Conservation (phyloP, 1,284 basidiomycete species). For the Kwoniella shivajii region DNA sequence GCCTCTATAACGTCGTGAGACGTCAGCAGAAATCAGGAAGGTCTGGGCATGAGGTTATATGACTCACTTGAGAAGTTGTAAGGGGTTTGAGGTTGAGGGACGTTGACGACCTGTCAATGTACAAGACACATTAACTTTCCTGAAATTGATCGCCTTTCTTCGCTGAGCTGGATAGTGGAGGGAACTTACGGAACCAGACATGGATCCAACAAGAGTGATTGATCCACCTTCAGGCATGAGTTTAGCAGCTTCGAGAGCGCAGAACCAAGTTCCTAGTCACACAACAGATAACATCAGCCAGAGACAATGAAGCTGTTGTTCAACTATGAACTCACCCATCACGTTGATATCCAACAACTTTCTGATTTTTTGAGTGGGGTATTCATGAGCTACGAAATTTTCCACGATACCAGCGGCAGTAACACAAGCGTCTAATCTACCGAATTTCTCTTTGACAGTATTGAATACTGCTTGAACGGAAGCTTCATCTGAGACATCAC, state of each 20-base stretch:
- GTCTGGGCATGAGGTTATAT: not conserved
- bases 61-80: constrained; percentile 83
- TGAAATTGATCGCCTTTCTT: not conserved
- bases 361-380: constrained; percentile 79
- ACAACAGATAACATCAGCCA: not conserved
- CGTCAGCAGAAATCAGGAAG: not conserved
- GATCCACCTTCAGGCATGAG: constrained; percentile 67
- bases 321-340: constrained; percentile 68
- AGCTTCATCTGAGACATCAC: constrained; percentile 83
- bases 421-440: constrained; percentile 81
- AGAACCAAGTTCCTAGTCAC: constrained; percentile 68
- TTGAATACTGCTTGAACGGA: constrained; percentile 74
- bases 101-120: constrained; percentile 70
- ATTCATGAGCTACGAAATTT: constrained; percentile 88
- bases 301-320: too few species aligned
- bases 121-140: not conserved
- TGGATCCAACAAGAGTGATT: constrained; percentile 85
- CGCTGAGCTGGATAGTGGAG: too few species aligned
- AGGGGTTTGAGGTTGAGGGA: constrained; percentile 87
- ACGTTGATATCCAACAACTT: constrained; percentile 90
- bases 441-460: constrained; percentile 69
- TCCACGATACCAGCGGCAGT: constrained; percentile 91
- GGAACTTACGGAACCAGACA: constrained; percentile 77
- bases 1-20: constrained; percentile 37
- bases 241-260: constrained; percentile 85